Conservation (phyloP, 345 rosid species). For the Lagerstroemia speciosa region DNA sequence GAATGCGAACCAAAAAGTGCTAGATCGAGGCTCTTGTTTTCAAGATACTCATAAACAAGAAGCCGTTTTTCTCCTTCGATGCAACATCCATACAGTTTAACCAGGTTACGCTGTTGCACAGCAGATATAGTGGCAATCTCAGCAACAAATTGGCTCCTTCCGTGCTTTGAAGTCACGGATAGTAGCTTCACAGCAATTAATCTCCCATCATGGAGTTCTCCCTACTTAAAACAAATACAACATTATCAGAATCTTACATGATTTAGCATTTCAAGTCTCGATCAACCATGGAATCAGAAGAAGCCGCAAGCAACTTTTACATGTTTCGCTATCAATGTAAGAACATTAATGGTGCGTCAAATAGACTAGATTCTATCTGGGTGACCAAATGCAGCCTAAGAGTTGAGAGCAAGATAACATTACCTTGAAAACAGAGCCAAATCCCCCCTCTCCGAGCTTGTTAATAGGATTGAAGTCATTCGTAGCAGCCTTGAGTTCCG, state of each 20-base stretch:
- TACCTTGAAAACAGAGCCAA: constrained; percentile 62
- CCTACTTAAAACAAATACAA: too few species aligned
- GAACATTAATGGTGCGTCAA: too few species aligned
- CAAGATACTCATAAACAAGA: constrained; percentile 62
- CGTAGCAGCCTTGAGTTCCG: constrained; percentile 55
- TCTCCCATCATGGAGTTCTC: constrained; percentile 56
- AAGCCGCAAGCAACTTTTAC: too few species aligned
- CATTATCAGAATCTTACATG: too few species aligned
- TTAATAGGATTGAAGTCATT: constrained; percentile 49
- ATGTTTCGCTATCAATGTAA: too few species aligned
- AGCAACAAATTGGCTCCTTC: constrained; percentile 58
- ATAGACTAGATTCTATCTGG: too few species aligned
- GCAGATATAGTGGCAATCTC: constrained; percentile 68
- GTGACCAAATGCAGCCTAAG: too few species aligned
- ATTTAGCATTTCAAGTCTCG: too few species aligned
- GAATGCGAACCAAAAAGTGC: constrained; percentile 65
- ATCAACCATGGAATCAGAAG: too few species aligned
- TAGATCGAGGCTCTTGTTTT: constrained; percentile 69
- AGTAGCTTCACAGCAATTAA: constrained; percentile 59
- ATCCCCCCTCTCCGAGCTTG: constrained; percentile 88
- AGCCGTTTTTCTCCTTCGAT: constrained; percentile 43
- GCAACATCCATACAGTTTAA: constrained; percentile 60
- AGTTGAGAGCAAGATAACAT: too few species aligned
- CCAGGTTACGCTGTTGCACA: constrained; percentile 58
- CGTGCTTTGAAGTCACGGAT: constrained; percentile 58